Percentiles rank a stretch among this genome's conserved stretches.
These are phyloP conservation scores for Xylariales sp. DNA, from an alignment of 2,329 filamentous ascomycete genomes.

Conservation along the genomic window DNA sequence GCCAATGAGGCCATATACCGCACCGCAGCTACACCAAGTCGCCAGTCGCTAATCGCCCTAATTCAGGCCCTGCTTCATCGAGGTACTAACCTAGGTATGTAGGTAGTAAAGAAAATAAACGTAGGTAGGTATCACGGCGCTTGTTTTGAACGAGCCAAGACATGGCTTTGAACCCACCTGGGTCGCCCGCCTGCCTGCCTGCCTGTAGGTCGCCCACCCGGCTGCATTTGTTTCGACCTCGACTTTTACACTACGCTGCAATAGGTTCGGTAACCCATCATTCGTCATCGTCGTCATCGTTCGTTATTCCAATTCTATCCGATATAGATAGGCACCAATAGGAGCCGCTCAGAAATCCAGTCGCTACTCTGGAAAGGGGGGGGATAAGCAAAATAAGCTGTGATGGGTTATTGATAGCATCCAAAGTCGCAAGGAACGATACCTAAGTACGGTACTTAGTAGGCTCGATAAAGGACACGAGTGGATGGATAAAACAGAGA, in stretches of 20 bases:
- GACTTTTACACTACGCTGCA: not conserved
- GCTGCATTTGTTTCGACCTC: slow-evolving; percentile 21
- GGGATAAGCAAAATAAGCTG: too few relatives aligned
- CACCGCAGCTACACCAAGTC: slow-evolving; percentile 19
- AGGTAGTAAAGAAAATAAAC: not conserved
- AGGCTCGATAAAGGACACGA: too few relatives aligned
- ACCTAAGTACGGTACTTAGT: too few relatives aligned
- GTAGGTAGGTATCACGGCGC: slow-evolving; percentile 25
- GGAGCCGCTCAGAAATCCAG: too few relatives aligned
- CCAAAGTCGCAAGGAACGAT: too few relatives aligned
- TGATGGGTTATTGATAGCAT: too few relatives aligned
- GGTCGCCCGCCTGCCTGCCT: slow-evolving; percentile 9
- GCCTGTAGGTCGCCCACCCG: not conserved
- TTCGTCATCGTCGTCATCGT: not conserved
- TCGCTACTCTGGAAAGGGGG: too few relatives aligned
- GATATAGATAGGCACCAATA: not conserved
- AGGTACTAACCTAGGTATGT: too few relatives aligned
- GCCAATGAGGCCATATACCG: slow-evolving; percentile 29
- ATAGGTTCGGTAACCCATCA: not conserved
- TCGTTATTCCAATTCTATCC: not conserved
- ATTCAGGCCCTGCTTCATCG: not conserved
- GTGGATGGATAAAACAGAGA: not conserved
- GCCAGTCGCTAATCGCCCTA: too few relatives aligned
- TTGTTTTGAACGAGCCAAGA: slow-evolving; percentile 34
- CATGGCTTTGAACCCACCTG: not conserved